These are phyloP conservation scores for Panellus pusillus DNA, from an alignment of 768 basidiomycete species.

Conservation along the genomic window DNA sequence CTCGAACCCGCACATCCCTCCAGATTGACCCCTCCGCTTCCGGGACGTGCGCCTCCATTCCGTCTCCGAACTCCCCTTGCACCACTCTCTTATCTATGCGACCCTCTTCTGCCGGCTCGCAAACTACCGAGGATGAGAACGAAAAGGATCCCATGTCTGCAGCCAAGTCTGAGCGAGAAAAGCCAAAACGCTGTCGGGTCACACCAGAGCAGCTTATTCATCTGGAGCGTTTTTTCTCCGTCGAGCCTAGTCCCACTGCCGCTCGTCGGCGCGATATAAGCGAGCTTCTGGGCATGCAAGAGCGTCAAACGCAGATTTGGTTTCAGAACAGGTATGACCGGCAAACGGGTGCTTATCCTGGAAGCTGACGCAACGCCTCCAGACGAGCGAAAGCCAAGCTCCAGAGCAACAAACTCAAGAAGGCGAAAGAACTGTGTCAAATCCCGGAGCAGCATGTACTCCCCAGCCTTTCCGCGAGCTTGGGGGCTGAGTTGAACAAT, in stretches of 20 bases:
- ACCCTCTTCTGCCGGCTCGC: conserved; percentile 27
- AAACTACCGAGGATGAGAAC: conserved; percentile 30
- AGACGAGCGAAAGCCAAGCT: conserved; percentile 85
- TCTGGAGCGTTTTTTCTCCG: conserved; percentile 67
- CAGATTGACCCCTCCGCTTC: conserved; percentile 22
- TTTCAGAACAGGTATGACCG: conserved; percentile 74
- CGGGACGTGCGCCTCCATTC: conserved; percentile 14
- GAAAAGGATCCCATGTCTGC: conserved; percentile 35
- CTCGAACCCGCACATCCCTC: conserved; percentile 17
- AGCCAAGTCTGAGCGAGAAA: conserved; percentile 45
- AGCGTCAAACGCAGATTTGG: conserved; percentile 89
- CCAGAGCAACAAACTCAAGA: conserved; percentile 56
- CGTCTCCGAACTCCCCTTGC: conserved; percentile 29
- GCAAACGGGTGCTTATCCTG: neutral
- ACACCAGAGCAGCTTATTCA: conserved; percentile 79
- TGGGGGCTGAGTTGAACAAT: conserved; percentile 59
- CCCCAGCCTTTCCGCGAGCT: conserved; percentile 50
- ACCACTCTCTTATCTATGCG: conserved; percentile 27
- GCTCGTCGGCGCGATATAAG: conserved; percentile 72
- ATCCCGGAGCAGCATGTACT: conserved; percentile 45
- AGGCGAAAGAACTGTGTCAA: conserved; percentile 36
- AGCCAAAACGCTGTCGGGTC: conserved; percentile 75
- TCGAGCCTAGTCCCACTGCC: conserved; percentile 72
- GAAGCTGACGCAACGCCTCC: conserved; percentile 5
- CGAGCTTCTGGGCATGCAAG: conserved; percentile 74